phyloP scores from a whole-genome alignment of 257 asterid genomes.

The Echium plantagineum region DNA sequence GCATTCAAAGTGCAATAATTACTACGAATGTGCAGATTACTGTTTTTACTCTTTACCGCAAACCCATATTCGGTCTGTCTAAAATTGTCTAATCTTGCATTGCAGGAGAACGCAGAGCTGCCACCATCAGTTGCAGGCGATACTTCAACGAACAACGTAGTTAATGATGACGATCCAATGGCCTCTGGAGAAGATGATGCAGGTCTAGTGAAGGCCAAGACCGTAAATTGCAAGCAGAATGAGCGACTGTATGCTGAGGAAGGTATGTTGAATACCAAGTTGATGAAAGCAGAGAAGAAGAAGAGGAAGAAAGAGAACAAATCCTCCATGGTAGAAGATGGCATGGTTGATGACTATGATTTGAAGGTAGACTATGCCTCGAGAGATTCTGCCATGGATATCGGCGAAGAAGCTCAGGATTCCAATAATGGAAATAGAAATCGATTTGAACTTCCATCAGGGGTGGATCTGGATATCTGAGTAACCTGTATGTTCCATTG shows the following conservation, averaged over 20 bases:
- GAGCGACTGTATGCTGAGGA: slow-evolving; percentile 70
- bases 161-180: slow-evolving; percentile 38
- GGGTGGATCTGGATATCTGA: slow-evolving; percentile 36
- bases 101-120: slow-evolving; percentile 40
- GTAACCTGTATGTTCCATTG: not conserved
- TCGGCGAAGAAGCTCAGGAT: slow-evolving; percentile 16
- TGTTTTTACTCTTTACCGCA: not conserved
- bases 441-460: slow-evolving; percentile 61
- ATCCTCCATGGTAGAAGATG: slow-evolving; percentile 39
- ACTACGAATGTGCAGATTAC: not conserved
- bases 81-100: not conserved
- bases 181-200: slow-evolving; percentile 39
- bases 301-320: slow-evolving; percentile 41
- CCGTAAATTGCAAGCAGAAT: slow-evolving; percentile 42
- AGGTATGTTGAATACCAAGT: slow-evolving; percentile 68
- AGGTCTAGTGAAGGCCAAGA: slow-evolving; percentile 27
- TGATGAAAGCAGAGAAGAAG: slow-evolving; percentile 62
- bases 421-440: slow-evolving; percentile 20
- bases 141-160: slow-evolving; percentile 4
- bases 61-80: not conserved
- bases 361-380: slow-evolving; percentile 54
- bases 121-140: slow-evolving; percentile 13
- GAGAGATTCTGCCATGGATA: slow-evolving; percentile 39
- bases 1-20: no score
- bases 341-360: slow-evolving; percentile 47